Evolutionary conservation across 169 alveolate genomes (phyloP).

Genomic region (Theileria parva): DNA sequence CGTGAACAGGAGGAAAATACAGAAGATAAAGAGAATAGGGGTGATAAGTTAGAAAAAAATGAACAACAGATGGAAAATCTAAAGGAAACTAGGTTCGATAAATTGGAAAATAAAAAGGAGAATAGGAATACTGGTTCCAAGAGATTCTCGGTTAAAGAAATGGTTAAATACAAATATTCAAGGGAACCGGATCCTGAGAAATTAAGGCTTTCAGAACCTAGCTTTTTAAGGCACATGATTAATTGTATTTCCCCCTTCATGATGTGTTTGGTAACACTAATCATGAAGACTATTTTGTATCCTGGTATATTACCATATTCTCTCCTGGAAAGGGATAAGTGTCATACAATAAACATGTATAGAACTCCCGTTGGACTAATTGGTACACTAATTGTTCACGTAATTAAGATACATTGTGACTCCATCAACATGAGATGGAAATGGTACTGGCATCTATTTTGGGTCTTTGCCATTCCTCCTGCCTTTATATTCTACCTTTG

Average conservation of each 20-base stretch:
- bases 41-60: not conserved
- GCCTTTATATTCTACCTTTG: not conserved
- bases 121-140: not conserved
- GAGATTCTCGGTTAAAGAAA: not conserved
- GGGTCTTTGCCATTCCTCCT: slow-evolving; percentile 17
- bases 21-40: not conserved
- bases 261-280: slow-evolving; percentile 40
- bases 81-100: not conserved
- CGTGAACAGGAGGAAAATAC: not conserved
- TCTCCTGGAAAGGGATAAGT: slow-evolving; percentile 28
- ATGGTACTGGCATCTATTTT: slow-evolving; percentile 15
- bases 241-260: slow-evolving; percentile 33
- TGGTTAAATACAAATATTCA: not conserved
- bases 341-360: slow-evolving; percentile 26
- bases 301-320: slow-evolving; percentile 56
- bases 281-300: slow-evolving; percentile 11
- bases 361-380: slow-evolving; percentile 14
- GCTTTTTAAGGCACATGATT: slow-evolving; percentile 7
- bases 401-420: not conserved
- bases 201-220: slow-evolving; percentile 10
- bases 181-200: slow-evolving; percentile 5
- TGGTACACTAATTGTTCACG: slow-evolving; percentile 15
- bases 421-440: slow-evolving; percentile 30
- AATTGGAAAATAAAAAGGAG: too few relatives aligned
- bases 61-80: not conserved